Conservation (phyloP, 1,284 basidiomycete species). For the Boletellus deceptivus region DNA sequence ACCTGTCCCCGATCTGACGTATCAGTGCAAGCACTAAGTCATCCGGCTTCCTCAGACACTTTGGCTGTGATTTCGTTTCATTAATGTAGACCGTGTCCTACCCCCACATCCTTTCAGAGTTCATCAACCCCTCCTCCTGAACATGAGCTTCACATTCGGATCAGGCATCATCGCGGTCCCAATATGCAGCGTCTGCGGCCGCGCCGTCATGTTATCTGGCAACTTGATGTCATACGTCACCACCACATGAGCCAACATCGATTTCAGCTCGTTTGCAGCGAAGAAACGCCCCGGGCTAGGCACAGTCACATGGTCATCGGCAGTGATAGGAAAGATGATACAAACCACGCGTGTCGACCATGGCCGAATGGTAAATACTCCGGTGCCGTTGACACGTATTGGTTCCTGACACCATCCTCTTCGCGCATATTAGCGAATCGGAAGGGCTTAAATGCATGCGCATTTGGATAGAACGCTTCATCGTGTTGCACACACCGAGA, state of each 20-base stretch:
- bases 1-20: no score
- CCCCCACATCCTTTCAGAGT: no score
- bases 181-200: no score
- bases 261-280: background rate
- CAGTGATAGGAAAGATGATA: background rate
- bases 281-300: background rate
- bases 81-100: no score
- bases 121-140: no score
- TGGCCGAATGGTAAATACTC: background rate
- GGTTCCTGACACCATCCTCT: background rate
- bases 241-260: background rate
- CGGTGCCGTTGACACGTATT: background rate
- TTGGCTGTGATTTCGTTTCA: no score
- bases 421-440: background rate
- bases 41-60: no score
- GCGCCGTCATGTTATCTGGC: background rate
- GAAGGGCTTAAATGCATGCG: background rate
- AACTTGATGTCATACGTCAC: background rate
- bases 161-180: no score
- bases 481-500: background rate
- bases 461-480: background rate
- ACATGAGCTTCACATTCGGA: no score
- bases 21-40: no score
- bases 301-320: no score
- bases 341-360: background rate